Base-by-base conservation (phyloP, 768 basidiomycete species). In the Collybia sp. region DNA sequence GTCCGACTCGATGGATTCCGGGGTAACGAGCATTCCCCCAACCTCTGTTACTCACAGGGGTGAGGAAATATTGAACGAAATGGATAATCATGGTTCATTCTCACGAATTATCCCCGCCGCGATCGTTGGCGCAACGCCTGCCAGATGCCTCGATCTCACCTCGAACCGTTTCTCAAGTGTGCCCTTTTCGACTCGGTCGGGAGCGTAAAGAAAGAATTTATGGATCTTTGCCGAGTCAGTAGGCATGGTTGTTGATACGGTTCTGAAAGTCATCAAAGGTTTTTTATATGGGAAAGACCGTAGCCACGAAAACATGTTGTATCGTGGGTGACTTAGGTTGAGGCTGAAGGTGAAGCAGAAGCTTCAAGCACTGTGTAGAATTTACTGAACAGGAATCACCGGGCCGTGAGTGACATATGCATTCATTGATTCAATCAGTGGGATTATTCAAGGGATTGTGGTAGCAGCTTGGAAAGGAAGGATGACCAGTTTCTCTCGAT, bases 171-270 rank as follows among this genome's bases (percentile, higher is more conserved):
- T 63, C 2, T 61, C 66, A 39, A 70, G 64, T 1, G 71, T 64
- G 0, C 58, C 72, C 12, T 62, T 59, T 48, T 76, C 74, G n/a
- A 68, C 66, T 50, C 53, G 69, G 56, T 83, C 82, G 5, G 77
- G 79, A 1, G 80, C 78, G 50, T 70, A 82, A 4, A 83, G 72
- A 34, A 79, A 49, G 58, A 78, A 82, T 38, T 58, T 64, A 46
- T 68, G 59, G 40, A 44, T 44, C 4, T 45, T 43, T 40, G 45
- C 25, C 36, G 25, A 25, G 4, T 25, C 25, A 8, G 25, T 25
- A 25, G 25, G 25, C 25, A 25, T 25, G 25, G 45, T 17, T 42
- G 47, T 30, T 30, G 51, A 45, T 46, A 52, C 43, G 12, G 40
- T 6, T 37, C 51, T 46, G 34, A 9, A 31, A 32, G 18, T 12